Percentiles rank a stretch among this genome's conserved stretches.
Evolutionary conservation across 495 filamentous ascomycete species (phyloP).

Genomic region (Penicillium cinerascens): DNA sequence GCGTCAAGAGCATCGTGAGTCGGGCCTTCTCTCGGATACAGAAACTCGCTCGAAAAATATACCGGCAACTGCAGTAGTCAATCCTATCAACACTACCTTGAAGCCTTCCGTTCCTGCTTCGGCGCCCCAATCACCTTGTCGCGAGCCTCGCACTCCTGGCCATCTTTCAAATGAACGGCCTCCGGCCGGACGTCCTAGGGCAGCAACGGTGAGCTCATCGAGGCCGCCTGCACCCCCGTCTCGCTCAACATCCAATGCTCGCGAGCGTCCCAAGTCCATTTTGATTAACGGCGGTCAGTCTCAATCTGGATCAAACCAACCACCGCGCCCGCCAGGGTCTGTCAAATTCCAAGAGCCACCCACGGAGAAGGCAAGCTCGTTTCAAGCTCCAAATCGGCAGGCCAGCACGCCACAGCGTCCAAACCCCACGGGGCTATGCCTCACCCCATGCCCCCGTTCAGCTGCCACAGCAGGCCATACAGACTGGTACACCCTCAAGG

Average conservation of each 20-base stretch:
- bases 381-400: constrained; percentile 13
- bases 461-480: constrained; percentile 46
- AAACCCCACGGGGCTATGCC: constrained; percentile 19
- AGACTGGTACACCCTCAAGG: constrained; percentile 65
- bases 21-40: constrained; percentile 14
- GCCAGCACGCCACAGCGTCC: constrained; percentile 13
- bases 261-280: constrained; percentile 3
- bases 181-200: constrained; percentile 1
- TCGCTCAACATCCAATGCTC: constrained; percentile 15
- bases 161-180: not conserved
- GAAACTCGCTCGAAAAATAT: constrained; percentile 6
- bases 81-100: constrained; percentile 1
- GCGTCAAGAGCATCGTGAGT: constrained; percentile 27
- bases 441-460: constrained; percentile 55
- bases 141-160: constrained; percentile 1
- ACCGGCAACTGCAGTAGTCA: not conserved
- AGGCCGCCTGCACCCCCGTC: not conserved
- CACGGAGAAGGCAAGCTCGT: not conserved
- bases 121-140: constrained; percentile 3
- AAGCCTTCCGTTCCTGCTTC: not conserved
- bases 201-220: constrained; percentile 6
- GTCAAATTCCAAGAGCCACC: constrained; percentile 14
- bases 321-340: constrained; percentile 6
- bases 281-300: constrained; percentile 9
- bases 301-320: not conserved